Percentiles rank a stretch among this genome's conserved stretches.
phyloP scores from a whole-genome alignment of 306 rosid genomes.

The Sindora glabra region DNA sequence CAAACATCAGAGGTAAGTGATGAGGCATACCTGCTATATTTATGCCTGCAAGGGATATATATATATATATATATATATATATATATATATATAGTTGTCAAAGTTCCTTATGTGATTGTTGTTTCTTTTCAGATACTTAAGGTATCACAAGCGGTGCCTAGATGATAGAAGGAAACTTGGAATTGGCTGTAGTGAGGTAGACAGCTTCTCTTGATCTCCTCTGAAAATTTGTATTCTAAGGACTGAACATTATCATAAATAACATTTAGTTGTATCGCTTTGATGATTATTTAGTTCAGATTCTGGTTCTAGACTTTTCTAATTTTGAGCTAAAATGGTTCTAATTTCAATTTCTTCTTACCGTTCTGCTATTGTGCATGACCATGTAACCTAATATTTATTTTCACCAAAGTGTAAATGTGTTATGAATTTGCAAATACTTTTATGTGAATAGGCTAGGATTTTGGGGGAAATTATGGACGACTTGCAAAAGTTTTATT shows the following conservation, averaged over 20 bases:
- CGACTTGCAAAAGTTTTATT: background rate
- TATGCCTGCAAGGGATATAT: background rate
- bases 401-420: background rate
- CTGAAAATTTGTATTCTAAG: slow-evolving; percentile 1
- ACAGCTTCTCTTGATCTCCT: slow-evolving; percentile 18
- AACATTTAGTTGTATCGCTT: slow-evolving; percentile 1
- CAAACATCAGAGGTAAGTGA: slow-evolving; percentile 86
- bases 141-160: slow-evolving; percentile 73
- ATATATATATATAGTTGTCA: too few relatives aligned
- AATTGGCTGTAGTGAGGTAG: slow-evolving; percentile 97
- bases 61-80: too few relatives aligned
- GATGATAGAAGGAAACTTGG: slow-evolving; percentile 91
- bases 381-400: background rate
- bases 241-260: background rate
- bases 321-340: too few relatives aligned
- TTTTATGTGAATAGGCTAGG: too few relatives aligned
- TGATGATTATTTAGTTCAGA: background rate
- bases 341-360: background rate
- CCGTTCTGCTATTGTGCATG: background rate
- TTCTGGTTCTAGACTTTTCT: too few relatives aligned
- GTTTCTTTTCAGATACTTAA: slow-evolving; percentile 64
- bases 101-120: slow-evolving; percentile 22
- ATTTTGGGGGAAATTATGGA: background rate
- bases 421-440: too few relatives aligned
- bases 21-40: slow-evolving; percentile 4